Evolutionary conservation across 2,329 filamentous ascomycete species (phyloP).

Genomic region (Apiospora aurea): DNA sequence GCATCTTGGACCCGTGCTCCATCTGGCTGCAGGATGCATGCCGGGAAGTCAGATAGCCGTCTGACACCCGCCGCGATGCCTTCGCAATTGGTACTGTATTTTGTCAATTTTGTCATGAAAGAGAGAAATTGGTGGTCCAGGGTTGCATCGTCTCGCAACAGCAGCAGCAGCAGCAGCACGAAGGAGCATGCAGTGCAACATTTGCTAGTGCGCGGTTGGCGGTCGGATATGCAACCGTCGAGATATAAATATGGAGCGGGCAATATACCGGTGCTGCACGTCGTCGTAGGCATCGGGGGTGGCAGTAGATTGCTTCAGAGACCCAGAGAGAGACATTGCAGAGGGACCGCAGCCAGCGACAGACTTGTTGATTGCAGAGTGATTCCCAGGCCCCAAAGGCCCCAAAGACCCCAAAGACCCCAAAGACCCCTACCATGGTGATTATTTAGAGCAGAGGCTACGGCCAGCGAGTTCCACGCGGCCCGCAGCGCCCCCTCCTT

Average conservation of each 20-base stretch:
- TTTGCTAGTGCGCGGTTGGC: not conserved
- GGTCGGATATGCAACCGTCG: conserved; percentile 10
- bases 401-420: not conserved
- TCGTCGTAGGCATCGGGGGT: not conserved
- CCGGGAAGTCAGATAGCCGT: not conserved
- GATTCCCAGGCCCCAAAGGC: not conserved
- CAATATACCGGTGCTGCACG: not conserved
- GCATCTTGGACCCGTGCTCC: not conserved
- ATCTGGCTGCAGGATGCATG: not conserved
- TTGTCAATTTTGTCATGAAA: not conserved
- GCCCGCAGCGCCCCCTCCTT: conserved; percentile 1
- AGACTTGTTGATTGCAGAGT: not conserved
- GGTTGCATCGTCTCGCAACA: not conserved
- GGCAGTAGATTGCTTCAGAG: too few relatives aligned
- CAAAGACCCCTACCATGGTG: not conserved
- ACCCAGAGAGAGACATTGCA: too few relatives aligned
- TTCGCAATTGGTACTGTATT: not conserved
- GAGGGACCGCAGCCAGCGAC: too few relatives aligned
- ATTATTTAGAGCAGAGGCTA: not conserved
- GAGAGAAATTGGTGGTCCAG: not conserved
- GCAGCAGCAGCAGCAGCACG: too few relatives aligned
- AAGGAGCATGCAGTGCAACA: not conserved
- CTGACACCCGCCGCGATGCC: not conserved
- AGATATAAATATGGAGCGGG: conserved; percentile 4
- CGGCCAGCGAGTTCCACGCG: not conserved